Evolutionary conservation across 169 alveolate species (phyloP), one percentile per base, ranked within the genome.

Genomic region (Plasmodium chabaudi): DNA sequence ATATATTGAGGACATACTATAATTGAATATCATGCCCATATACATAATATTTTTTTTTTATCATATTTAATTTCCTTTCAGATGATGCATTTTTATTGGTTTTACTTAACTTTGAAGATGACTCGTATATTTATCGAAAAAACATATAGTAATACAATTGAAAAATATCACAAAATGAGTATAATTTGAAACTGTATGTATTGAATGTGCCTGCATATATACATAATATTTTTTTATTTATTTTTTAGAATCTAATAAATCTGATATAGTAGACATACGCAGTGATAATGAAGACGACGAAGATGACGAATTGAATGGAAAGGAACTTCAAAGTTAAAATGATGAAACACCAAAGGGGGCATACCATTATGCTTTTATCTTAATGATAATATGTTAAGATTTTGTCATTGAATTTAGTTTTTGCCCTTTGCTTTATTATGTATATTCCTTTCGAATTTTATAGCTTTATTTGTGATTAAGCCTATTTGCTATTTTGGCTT

Each of bases 11-110:
- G 42, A 34, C 4, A 34, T 3, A 34, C 7, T 34, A 7, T 34
- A 34, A 34, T 34, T 34, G 42, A 34, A 34, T 34, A 34, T 34
- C 42, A 34, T 27, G 5, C 1, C 39, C 4, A 27, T 34, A 34
- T 34, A 34, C 42, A 34, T 34, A 51, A 51, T 7, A n/a, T 65
- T 49, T 51, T 15, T 49, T 17, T 2, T 69, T 47, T 21, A 7
- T 68, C 23, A 47, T 27, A 25, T 59, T 23, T 79, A 42, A 10
- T 59, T 59, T 23, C 46, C 23, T 59, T 69, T 23, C 59, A 79
- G 89, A 5, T 21, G n/a, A 65, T 79, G 89, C 89, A 79, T 25
- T 49, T 49, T 53, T 79, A 79, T 51, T 79, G 89, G 89, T 79
- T 79, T 67, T 79, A 12, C 72, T 59, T 79, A 23, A 79, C 67